These are phyloP conservation scores for Crataegus laevigata DNA, from an alignment of 306 rosid genomes.

Conservation along the genomic window DNA sequence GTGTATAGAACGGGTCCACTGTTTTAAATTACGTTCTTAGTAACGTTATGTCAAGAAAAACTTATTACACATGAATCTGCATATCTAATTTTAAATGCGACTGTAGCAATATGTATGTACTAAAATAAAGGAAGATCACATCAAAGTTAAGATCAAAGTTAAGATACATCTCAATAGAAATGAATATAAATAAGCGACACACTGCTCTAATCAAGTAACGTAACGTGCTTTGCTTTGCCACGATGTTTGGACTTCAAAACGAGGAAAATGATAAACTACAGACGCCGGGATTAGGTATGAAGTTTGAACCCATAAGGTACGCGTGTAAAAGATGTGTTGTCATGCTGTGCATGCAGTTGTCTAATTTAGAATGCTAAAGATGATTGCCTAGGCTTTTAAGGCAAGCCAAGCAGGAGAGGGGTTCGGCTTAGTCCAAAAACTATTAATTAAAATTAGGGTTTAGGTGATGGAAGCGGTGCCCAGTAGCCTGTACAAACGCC, in stretches of 20 bases:
- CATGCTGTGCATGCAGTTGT: not conserved
- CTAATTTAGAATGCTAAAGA: constrained; percentile 4
- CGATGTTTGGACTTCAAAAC: not conserved
- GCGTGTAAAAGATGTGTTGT: not conserved
- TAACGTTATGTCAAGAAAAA: not conserved
- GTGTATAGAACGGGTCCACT: no score
- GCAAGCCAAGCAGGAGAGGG: constrained; percentile 23
- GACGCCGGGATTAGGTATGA: no score
- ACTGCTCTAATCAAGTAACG: no score
- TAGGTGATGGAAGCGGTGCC: constrained; percentile 10
- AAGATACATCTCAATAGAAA: not conserved
- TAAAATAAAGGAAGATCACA: no score
- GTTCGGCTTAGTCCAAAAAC: constrained; percentile 17
- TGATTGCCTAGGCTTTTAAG: constrained; percentile 39
- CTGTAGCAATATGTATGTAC: no score
- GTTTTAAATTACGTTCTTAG: no score
- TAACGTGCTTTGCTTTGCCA: no score
- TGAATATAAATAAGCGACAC: no score
- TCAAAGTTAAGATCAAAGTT: not conserved
- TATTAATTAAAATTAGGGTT: not conserved
- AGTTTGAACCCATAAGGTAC: not conserved
- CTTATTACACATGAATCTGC: not conserved
- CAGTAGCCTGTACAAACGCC: constrained; percentile 1
- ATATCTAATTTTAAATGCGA: no score
- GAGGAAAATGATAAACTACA: not conserved